Evolutionary conservation across 1,284 basidiomycete species (phyloP).

Genomic region (Ustilago esculenta): DNA sequence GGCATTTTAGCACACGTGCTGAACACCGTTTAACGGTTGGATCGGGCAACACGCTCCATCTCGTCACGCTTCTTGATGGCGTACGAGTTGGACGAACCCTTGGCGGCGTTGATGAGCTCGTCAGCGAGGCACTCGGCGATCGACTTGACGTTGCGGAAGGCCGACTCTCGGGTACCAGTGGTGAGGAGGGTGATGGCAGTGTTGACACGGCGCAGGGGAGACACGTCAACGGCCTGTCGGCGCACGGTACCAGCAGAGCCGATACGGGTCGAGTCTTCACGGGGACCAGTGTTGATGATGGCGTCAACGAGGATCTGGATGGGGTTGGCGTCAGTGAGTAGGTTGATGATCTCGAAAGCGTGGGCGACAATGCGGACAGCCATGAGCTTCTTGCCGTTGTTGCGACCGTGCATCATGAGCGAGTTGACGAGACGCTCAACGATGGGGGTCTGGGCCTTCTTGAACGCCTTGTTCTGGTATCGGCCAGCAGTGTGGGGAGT

Average conservation of each 20-base stretch:
- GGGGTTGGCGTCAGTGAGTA: conserved; percentile 99
- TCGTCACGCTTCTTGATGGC: conserved; percentile 95
- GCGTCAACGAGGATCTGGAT: conserved; percentile 98
- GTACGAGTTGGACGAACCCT: conserved; percentile 99
- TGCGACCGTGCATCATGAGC: conserved; percentile 99
- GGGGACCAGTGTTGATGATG: conserved; percentile 99
- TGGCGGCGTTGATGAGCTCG: conserved; percentile 99
- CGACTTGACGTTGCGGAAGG: conserved; percentile 99
- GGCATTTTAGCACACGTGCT: background rate
- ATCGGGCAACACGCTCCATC: conserved; percentile 99
- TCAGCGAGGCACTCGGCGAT: conserved; percentile 95
- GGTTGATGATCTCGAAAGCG: conserved; percentile 99
- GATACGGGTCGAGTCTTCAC: conserved; percentile 99
- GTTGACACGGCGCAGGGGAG: conserved; percentile 97
- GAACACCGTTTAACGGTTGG: conserved; percentile 82
- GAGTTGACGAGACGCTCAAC: conserved; percentile 99
- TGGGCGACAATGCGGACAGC: conserved; percentile 99
- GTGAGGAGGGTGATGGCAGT: conserved; percentile 95
- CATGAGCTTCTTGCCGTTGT: conserved; percentile 99
- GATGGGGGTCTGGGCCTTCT: conserved; percentile 99
- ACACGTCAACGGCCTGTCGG: conserved; percentile 99
- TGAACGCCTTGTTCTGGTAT: conserved; percentile 99
- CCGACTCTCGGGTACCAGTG: conserved; percentile 96
- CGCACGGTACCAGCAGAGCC: conserved; percentile 99
- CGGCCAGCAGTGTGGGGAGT: conserved; percentile 96